These are phyloP conservation scores for Gamsiella multidivaricata DNA, from an alignment of 192 early-diverging fungal genomes.

Conservation along the genomic window DNA sequence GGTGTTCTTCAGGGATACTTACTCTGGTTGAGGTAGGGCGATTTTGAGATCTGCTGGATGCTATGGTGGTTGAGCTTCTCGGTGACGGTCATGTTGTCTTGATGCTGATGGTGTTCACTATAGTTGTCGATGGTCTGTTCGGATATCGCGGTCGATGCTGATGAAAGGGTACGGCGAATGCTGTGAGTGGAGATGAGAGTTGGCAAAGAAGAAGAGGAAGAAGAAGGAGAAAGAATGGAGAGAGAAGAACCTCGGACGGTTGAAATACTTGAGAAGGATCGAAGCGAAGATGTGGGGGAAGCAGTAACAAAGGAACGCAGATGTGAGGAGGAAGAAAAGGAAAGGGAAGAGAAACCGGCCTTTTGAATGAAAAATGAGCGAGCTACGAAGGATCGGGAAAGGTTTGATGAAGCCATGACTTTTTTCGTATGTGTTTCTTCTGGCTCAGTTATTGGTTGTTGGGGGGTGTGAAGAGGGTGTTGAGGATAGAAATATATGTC, in stretches of 20 bases:
- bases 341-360: neutral
- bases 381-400: conserved; percentile 32
- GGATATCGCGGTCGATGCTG: conserved; percentile 17
- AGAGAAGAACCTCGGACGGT: too few relatives aligned
- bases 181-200: conserved; percentile 6
- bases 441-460: conserved; percentile 6
- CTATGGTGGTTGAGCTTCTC: conserved; percentile 15
- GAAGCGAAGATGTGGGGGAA: conserved; percentile 1
- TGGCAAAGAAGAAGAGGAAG: neutral
- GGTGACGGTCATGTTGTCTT: conserved; percentile 45
- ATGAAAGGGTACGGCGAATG: conserved; percentile 18
- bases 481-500: conserved; percentile 1
- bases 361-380: conserved; percentile 29
- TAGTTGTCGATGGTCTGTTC: neutral
- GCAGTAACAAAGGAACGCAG: too few relatives aligned
- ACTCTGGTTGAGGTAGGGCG: conserved; percentile 52
- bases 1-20: too few relatives aligned
- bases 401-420: conserved; percentile 26
- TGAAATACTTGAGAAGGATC: neutral
- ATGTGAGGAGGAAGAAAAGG: conserved; percentile 10
- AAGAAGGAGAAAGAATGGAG: conserved; percentile 13
- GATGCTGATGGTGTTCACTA: neutral
- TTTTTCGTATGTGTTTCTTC: neutral
- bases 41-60: conserved; percentile 48
- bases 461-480: conserved; percentile 6